Conservation (phyloP, 176 grass and related monocot species). For the Puccinellia tenuiflora region DNA sequence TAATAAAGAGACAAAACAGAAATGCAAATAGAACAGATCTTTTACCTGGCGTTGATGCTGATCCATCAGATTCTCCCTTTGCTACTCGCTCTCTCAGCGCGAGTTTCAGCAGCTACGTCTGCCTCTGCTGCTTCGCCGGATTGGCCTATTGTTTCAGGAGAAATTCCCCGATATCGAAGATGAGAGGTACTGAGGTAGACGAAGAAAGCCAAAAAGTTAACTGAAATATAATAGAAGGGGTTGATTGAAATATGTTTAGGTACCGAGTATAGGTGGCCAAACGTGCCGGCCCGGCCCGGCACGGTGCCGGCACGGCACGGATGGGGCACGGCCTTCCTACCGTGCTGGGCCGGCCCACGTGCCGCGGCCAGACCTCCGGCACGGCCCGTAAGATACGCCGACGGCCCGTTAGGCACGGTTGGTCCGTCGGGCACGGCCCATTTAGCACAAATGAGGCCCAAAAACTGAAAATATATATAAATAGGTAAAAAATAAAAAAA, state of each 20-base stretch:
- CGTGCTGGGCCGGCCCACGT: too few species aligned
- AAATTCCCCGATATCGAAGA: neutral
- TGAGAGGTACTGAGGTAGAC: neutral
- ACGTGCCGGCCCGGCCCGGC: too few species aligned
- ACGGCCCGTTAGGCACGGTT: too few species aligned
- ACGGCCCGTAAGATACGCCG: too few species aligned
- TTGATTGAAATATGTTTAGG: neutral
- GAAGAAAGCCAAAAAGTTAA: neutral
- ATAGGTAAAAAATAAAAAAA: too few species aligned
- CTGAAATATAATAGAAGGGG: neutral
- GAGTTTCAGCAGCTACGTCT: neutral
- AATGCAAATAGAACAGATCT: neutral
- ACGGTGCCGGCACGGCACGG: too few species aligned
- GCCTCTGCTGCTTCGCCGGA: neutral
- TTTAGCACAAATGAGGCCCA: too few species aligned
- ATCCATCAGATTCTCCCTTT: constrained; percentile 17
- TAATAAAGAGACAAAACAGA: neutral
- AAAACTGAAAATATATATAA: too few species aligned
- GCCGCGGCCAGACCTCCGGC: too few species aligned
- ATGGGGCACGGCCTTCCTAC: too few species aligned
- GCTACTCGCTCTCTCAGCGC: neutral
- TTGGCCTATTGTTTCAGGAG: neutral
- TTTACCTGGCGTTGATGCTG: constrained; percentile 20
- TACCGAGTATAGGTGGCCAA: too few species aligned
- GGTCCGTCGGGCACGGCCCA: too few species aligned